Conservation (phyloP, 169 alveolate genomes). For the Eimeria praecox region DNA sequence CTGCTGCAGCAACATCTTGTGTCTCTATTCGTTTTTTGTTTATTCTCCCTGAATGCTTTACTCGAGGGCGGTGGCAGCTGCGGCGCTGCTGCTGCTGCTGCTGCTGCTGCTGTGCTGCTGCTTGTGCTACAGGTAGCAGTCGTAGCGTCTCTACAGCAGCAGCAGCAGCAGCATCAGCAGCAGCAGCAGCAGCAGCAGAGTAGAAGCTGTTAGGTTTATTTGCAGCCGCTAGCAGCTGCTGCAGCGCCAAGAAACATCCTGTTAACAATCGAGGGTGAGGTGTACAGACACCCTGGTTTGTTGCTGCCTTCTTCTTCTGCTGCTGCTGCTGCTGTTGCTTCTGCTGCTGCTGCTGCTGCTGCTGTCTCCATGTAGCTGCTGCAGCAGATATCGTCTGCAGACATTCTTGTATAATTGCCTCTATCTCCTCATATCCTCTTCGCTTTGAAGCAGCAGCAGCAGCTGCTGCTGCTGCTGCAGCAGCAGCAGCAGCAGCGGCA, state of each 20-base stretch:
- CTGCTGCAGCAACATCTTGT: neutral
- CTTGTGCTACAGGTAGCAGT: conserved; percentile 9
- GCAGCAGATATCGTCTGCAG: neutral
- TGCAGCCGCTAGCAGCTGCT: neutral
- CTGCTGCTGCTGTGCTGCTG: neutral
- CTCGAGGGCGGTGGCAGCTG: neutral
- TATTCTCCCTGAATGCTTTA: neutral
- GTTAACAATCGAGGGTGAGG: conserved; percentile 24
- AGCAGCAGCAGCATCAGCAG: neutral
- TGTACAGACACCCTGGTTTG: too few relatives aligned
- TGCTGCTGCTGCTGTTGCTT: neutral
- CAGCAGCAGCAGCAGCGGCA: neutral
- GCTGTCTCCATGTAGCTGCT: neutral
- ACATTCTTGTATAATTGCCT: neutral
- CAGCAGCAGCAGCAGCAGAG: neutral
- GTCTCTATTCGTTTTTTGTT: conserved; percentile 1
- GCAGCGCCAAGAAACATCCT: conserved; percentile 26
- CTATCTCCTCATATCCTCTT: neutral
- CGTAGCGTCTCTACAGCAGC: conserved; percentile 26
- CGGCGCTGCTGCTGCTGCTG: neutral
- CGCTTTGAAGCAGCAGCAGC: neutral
- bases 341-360: conserved; percentile 28
- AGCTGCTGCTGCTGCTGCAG: neutral
- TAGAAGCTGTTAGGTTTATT: neutral
- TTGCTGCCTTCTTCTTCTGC: neutral